phyloP scores from a whole-genome alignment of 1,139 yeast genomes.

The Lipomyces yarrowii region DNA sequence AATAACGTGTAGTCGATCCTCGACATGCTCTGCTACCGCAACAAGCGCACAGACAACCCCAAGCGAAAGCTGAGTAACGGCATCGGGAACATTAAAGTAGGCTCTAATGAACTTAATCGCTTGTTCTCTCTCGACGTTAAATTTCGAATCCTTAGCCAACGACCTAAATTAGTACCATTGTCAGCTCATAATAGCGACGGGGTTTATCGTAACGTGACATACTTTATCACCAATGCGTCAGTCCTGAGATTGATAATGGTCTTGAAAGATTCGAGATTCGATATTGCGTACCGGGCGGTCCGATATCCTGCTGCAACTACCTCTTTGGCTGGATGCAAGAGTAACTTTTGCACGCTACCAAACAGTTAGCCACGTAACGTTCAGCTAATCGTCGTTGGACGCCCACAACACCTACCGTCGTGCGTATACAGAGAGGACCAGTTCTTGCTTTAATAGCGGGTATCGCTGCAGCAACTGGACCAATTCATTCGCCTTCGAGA shows the following conservation, averaged over 20 bases:
- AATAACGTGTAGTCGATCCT: slow-evolving; percentile 57
- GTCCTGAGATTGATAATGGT: slow-evolving; percentile 53
- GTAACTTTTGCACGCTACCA: slow-evolving; percentile 61
- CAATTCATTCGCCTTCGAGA: slow-evolving; percentile 65
- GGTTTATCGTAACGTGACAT: background rate
- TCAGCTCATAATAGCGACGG: background rate
- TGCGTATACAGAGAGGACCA: slow-evolving; percentile 64
- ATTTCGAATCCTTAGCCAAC: slow-evolving; percentile 57
- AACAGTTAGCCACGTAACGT: background rate
- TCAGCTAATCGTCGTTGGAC: background rate
- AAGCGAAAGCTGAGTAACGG: slow-evolving; percentile 58
- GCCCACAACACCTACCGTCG: slow-evolving; percentile 31
- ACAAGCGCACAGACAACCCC: slow-evolving; percentile 75
- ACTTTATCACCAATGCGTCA: slow-evolving; percentile 60
- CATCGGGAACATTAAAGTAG: slow-evolving; percentile 60
- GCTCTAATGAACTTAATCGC: slow-evolving; percentile 73
- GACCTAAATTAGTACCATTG: slow-evolving; percentile 44
- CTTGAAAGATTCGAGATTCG: slow-evolving; percentile 55
- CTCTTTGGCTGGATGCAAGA: slow-evolving; percentile 60
- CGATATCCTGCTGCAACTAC: slow-evolving; percentile 78
- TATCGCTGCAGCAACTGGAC: slow-evolving; percentile 58
- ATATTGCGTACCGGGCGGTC: slow-evolving; percentile 65
- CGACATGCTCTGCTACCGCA: slow-evolving; percentile 65
- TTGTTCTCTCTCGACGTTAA: slow-evolving; percentile 70
- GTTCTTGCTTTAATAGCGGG: slow-evolving; percentile 66